Conservation (phyloP, 2,329 filamentous ascomycete genomes). For the Paecilomyces variotii region DNA sequence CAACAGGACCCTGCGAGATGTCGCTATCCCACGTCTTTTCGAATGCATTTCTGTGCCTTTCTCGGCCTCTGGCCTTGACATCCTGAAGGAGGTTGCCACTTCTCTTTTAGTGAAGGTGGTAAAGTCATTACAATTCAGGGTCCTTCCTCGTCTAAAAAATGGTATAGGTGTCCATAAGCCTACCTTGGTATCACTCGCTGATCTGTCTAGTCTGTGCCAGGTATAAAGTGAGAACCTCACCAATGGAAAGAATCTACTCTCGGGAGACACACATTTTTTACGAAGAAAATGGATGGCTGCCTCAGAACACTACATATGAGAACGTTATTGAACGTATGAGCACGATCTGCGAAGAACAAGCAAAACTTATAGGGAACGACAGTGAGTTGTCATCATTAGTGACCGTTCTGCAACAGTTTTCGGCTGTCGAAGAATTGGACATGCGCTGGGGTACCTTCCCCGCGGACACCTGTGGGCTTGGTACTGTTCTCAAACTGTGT, state of each 20-base stretch:
- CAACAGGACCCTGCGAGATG: background rate
- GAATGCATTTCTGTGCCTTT: background rate
- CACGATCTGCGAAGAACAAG: background rate
- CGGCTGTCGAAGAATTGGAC: background rate
- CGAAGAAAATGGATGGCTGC: rapidly evolving
- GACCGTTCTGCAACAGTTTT: background rate
- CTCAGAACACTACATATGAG: background rate
- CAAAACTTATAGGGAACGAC: background rate
- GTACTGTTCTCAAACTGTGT: background rate
- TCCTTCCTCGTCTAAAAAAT: background rate
- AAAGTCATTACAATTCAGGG: background rate
- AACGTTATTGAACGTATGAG: background rate
- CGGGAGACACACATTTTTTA: background rate
- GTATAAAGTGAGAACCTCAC: background rate
- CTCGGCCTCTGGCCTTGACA: background rate
- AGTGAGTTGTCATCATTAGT: background rate
- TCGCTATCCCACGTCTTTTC: background rate
- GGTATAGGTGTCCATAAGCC: background rate
- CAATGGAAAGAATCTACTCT: background rate
- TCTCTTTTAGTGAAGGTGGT: background rate
- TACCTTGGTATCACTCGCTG: background rate
- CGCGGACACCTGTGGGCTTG: background rate
- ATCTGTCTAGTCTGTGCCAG: background rate
- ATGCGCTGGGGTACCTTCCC: background rate
- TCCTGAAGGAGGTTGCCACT: background rate